These are phyloP conservation scores for Parachlorella kessleri DNA, from an alignment of 139 green algal genomes.

Conservation along the genomic window DNA sequence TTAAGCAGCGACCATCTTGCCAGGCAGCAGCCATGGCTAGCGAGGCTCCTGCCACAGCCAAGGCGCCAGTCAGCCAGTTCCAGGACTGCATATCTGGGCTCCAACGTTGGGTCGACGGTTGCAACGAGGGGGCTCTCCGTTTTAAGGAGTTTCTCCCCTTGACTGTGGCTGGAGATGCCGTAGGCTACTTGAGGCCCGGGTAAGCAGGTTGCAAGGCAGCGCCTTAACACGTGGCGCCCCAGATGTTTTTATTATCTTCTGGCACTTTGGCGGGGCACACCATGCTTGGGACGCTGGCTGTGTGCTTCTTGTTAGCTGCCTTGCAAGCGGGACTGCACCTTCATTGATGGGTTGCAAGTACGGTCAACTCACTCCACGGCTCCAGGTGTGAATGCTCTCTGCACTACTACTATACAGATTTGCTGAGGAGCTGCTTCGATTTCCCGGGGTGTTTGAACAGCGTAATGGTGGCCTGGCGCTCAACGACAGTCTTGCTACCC, in stretches of 20 bases:
- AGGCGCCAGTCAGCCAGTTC: too few species aligned
- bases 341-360: neutral
- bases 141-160: neutral
- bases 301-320: neutral
- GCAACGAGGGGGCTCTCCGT: neutral
- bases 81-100: neutral
- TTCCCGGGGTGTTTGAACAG: constrained; percentile 46
- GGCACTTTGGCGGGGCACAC: neutral
- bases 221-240: neutral
- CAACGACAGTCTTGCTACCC: constrained; percentile 12
- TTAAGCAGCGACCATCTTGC: too few species aligned
- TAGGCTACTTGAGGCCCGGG: neutral
- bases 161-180: neutral
- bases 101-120: neutral
- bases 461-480: constrained; percentile 16
- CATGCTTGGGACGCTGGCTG: neutral
- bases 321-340: neutral
- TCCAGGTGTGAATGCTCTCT: neutral
- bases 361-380: neutral
- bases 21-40: too few species aligned
- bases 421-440: constrained; percentile 42
- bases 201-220: neutral
- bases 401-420: constrained; percentile 40
- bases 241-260: neutral
- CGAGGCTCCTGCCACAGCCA: too few species aligned